A percentile compares a stretch with the other conserved stretches of the same genome.
These are phyloP conservation scores for Benincasa hispida DNA, from an alignment of 306 rosid genomes.

Conservation along the genomic window DNA sequence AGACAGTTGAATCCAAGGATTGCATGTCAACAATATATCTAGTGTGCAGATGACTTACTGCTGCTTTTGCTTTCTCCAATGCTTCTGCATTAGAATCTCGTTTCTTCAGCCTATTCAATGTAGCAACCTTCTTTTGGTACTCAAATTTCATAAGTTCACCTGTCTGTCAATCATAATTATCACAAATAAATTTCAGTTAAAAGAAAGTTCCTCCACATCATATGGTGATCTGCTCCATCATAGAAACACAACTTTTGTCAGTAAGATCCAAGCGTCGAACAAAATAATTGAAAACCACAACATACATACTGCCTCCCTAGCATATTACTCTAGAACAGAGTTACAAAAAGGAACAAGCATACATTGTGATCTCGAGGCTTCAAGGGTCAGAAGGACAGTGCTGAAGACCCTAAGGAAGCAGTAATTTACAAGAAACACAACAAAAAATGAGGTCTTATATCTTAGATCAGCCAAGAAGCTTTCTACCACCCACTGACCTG, in stretches of 20 bases:
- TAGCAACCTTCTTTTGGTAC: constrained; percentile 72
- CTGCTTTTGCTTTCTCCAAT: constrained; percentile 85
- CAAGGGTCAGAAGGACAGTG: not conserved
- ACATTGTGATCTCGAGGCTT: not conserved
- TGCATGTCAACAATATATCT: constrained; percentile 97
- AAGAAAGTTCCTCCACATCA: not conserved
- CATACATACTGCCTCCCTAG: not conserved
- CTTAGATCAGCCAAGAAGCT: not conserved
- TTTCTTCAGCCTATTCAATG: constrained; percentile 71
- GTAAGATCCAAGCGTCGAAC: not conserved
- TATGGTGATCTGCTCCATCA: not conserved
- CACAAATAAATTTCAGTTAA: not conserved
- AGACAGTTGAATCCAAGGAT: constrained; percentile 91
- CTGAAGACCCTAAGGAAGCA: not conserved
- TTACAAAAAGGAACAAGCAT: not conserved
- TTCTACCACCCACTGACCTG: not conserved
- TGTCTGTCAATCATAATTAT: constrained; percentile 34
- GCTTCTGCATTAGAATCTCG: constrained; percentile 58
- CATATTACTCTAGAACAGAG: not conserved
- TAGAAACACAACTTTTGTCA: not conserved
- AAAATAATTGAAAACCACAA: not conserved
- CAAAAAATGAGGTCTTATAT: not conserved
- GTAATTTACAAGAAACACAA: not conserved
- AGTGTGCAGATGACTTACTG: constrained; percentile 89
- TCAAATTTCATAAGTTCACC: constrained; percentile 85